Evolutionary conservation across 768 basidiomycete species (phyloP).

Genomic region (Kwoniella dendrophila): DNA sequence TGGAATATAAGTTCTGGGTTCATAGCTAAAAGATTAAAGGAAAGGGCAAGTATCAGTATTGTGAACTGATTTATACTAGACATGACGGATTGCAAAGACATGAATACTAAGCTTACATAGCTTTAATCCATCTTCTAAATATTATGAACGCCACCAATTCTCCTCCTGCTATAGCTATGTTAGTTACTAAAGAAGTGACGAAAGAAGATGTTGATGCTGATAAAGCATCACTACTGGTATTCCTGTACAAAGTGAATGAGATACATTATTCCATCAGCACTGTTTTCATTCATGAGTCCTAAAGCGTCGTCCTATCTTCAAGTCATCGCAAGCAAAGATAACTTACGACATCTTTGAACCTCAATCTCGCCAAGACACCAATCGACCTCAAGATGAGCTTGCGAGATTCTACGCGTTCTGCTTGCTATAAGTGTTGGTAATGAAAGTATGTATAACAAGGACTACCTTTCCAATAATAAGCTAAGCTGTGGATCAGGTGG

Average conservation of each 20-base stretch:
- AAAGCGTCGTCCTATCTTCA: no score
- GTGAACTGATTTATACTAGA: no score
- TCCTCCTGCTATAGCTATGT: conserved; percentile 61
- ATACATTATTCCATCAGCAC: not conserved
- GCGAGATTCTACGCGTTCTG: no score
- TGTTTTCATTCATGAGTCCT: not conserved
- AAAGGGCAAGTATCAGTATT: not conserved
- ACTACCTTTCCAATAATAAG: no score
- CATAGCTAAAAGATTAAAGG: conserved; percentile 47
- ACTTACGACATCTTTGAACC: no score
- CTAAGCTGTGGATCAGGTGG: no score
- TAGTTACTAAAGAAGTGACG: conserved; percentile 80
- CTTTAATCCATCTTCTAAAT: conserved; percentile 78
- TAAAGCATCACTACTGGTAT: conserved; percentile 26
- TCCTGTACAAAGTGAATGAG: conserved; percentile 3
- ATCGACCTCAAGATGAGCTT: no score
- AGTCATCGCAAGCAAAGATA: no score
- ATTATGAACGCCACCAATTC: conserved; percentile 80
- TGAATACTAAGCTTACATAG: conserved; percentile 64
- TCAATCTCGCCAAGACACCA: no score
- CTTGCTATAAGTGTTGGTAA: no score
- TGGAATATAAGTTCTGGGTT: conserved; percentile 75
- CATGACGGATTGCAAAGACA: not conserved
- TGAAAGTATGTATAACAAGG: no score
- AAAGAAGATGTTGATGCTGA: conserved; percentile 75